These are phyloP conservation scores for Phytophthora foliorum DNA, from an alignment of 352 stramenopile genomes.

Conservation along the genomic window DNA sequence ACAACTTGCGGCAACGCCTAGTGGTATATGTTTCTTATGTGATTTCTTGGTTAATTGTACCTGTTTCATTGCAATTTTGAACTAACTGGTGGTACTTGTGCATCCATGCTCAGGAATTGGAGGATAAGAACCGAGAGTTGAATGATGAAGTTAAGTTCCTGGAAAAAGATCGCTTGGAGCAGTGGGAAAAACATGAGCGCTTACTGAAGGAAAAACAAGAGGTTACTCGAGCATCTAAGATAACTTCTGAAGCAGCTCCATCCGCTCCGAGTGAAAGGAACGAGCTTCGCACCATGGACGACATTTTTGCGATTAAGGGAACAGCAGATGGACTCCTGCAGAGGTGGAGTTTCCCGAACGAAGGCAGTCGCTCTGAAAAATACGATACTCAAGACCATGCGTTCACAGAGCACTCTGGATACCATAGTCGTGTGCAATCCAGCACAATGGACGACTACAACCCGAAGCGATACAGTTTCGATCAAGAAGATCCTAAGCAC, in stretches of 20 bases:
- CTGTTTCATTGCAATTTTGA: neutral
- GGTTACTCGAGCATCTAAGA: neutral
- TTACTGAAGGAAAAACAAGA: conserved; percentile 62
- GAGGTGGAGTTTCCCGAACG: conserved; percentile 35
- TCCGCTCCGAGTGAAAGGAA: conserved; percentile 14
- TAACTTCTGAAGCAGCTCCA: conserved; percentile 5
- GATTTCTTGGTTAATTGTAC: neutral
- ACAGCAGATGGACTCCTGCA: conserved; percentile 50
- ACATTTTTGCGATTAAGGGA: conserved; percentile 54
- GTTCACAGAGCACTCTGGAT: conserved; percentile 3
- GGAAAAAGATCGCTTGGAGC: conserved; percentile 75
- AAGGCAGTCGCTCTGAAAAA: conserved; percentile 5
- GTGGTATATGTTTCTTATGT: conserved; percentile 41
- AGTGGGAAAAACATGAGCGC: conserved; percentile 78
- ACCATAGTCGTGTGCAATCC: conserved; percentile 17
- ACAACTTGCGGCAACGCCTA: conserved; percentile 75
- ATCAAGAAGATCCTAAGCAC: conserved; percentile 22
- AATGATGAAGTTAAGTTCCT: conserved; percentile 84
- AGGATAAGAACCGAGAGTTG: conserved; percentile 79
- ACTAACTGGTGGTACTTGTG: conserved; percentile 5
- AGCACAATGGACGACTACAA: conserved; percentile 37
- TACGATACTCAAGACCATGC: conserved; percentile 1
- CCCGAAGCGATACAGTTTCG: conserved; percentile 46
- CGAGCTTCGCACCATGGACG: conserved; percentile 42
- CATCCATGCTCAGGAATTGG: conserved; percentile 62